phyloP scores from a whole-genome alignment of 2,329 filamentous ascomycete genomes.

The Pseudocercospora eumusae region DNA sequence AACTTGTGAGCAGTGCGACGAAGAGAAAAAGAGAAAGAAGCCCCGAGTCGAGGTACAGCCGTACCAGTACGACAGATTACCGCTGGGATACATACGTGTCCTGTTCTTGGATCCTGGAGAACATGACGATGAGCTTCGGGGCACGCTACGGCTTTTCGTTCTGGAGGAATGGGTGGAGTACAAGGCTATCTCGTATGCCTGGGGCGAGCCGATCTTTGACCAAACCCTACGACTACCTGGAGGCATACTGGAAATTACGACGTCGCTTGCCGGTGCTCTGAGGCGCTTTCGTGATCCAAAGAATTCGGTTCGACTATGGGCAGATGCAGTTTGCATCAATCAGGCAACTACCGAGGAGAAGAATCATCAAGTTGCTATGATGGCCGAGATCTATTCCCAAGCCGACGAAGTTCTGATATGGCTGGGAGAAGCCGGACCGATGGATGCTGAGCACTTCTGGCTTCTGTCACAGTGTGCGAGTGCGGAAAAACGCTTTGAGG shows the following conservation, averaged over 20 bases:
- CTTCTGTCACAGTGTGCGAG: neutral
- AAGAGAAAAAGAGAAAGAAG: no score
- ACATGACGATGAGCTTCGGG: neutral
- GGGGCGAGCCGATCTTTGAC: neutral
- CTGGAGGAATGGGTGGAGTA: neutral
- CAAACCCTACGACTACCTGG: neutral
- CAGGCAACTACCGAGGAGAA: conserved; percentile 2
- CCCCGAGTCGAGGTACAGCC: no score
- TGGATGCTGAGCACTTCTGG: conserved; percentile 1
- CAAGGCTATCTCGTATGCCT: conserved; percentile 6
- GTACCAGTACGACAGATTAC: neutral
- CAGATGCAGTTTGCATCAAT: conserved; percentile 13
- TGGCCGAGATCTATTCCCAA: conserved; percentile 10
- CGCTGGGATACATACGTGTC: neutral
- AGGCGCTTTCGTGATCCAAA: neutral
- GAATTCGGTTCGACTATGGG: neutral
- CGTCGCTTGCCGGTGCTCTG: neutral
- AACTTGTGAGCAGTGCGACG: no score
- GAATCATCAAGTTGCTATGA: conserved; percentile 9
- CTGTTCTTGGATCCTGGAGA: neutral
- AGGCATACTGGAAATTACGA: neutral
- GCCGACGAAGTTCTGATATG: conserved; percentile 7
- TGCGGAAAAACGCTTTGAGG: neutral
- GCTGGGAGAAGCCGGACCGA: neutral
- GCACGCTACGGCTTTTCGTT: neutral